Percentiles rank a stretch among this genome's conserved stretches.
These are phyloP conservation scores for Botrytis byssoidea DNA, from an alignment of 2,329 filamentous ascomycete species.

Conservation along the genomic window DNA sequence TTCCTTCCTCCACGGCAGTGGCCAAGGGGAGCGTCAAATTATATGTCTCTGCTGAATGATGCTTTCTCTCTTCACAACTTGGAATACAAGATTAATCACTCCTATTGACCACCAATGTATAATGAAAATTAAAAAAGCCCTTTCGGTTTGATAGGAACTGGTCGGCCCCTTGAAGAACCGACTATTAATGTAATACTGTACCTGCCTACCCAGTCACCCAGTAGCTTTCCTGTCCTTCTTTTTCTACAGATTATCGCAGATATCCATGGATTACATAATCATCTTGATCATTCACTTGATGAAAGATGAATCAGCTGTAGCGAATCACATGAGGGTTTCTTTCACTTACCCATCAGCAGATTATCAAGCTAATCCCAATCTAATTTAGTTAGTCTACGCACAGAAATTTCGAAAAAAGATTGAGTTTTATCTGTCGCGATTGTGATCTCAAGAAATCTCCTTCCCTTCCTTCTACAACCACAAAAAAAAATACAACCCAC, in stretches of 20 bases:
- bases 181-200: too few species aligned
- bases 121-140: too few species aligned
- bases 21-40: neutral
- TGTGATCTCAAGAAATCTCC: constrained; percentile 23
- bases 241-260: neutral
- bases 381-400: neutral
- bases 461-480: constrained; percentile 25
- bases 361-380: neutral
- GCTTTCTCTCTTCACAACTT: neutral
- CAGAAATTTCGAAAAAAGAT: constrained; percentile 26
- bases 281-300: neutral
- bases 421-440: constrained; percentile 24
- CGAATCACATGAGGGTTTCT: neutral
- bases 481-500: constrained; percentile 22
- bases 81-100: neutral
- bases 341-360: neutral
- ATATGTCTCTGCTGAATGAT: neutral
- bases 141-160: too few species aligned
- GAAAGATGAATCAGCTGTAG: neutral
- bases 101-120: too few species aligned
- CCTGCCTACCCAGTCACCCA: too few species aligned
- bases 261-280: neutral
- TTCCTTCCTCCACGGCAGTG: neutral
- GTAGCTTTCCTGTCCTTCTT: too few species aligned
- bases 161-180: too few species aligned